These are phyloP conservation scores for Echeveria elegans DNA, from an alignment of 164 flowering plant species.

Conservation along the genomic window DNA sequence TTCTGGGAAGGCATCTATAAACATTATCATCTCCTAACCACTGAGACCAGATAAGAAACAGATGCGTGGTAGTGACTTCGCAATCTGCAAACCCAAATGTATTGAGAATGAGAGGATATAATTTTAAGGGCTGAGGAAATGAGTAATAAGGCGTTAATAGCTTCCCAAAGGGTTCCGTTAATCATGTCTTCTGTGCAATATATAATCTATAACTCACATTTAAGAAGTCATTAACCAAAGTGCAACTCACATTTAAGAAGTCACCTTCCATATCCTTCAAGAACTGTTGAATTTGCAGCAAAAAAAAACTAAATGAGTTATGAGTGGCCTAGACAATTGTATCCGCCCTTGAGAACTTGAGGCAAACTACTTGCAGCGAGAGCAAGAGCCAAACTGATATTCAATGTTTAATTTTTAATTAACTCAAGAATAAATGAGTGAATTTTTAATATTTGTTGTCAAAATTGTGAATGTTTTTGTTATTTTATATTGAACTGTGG, in stretches of 20 bases:
- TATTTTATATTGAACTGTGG: no score
- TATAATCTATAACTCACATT: conserved; percentile 65
- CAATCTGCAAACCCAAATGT: conserved; percentile 41
- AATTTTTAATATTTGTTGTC: no score
- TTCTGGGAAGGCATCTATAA: conserved; percentile 84
- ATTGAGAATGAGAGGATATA: neutral
- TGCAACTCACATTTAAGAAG: conserved; percentile 50
- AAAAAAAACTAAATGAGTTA: no score
- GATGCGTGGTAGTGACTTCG: conserved; percentile 60
- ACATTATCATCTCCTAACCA: conserved; percentile 94
- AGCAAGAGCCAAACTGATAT: no score
- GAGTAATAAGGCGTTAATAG: conserved; percentile 24
- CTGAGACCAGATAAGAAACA: conserved; percentile 89
- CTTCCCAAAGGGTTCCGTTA: conserved; percentile 62
- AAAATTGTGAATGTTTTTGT: no score
- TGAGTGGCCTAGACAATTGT: no score
- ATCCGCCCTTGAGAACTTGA: neutral
- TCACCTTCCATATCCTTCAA: conserved; percentile 79
- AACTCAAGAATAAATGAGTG: no score
- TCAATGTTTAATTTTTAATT: no score
- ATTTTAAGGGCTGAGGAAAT: no score
- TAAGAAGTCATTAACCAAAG: conserved; percentile 41
- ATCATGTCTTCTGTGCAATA: conserved; percentile 81
- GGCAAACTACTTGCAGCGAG: neutral
- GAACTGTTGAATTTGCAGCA: conserved; percentile 55